phyloP scores from a whole-genome alignment of 1,139 yeast genomes.

The Sugiyamaella pinicola region DNA sequence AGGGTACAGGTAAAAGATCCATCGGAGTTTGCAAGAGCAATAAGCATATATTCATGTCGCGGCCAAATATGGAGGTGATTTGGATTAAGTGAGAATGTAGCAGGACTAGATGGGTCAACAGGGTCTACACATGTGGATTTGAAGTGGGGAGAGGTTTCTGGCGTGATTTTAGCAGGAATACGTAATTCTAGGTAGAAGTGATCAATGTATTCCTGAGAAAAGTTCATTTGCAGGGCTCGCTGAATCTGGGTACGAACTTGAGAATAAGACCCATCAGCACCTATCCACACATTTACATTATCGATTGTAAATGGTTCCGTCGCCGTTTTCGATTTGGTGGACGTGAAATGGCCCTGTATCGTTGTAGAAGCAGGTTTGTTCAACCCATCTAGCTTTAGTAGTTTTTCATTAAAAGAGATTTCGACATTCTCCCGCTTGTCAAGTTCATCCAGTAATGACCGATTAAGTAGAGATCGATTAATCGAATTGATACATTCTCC shows the following conservation, averaged over 20 bases:
- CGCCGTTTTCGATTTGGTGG: constrained; percentile 1
- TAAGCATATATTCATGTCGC: constrained; percentile 79
- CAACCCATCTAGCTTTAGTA: constrained; percentile 46
- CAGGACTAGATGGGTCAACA: neutral
- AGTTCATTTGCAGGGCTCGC: constrained; percentile 65
- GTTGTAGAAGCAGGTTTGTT: constrained; percentile 15
- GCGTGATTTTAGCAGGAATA: constrained; percentile 52
- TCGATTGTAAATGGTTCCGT: constrained; percentile 25
- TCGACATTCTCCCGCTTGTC: constrained; percentile 49
- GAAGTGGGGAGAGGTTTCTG: constrained; percentile 11
- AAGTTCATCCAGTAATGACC: constrained; percentile 63
- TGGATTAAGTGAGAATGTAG: constrained; percentile 58
- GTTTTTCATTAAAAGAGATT: constrained; percentile 60
- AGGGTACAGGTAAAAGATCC: constrained; percentile 90
- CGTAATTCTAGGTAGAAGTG: constrained; percentile 80
- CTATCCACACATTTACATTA: constrained; percentile 62
- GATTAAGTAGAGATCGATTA: constrained; percentile 71
- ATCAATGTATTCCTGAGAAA: constrained; percentile 75
- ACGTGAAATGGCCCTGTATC: constrained; percentile 10
- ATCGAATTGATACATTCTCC: constrained; percentile 88
- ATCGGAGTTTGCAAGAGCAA: constrained; percentile 82
- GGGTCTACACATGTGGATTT: constrained; percentile 9
- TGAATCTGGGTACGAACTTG: constrained; percentile 72
- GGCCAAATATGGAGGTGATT: constrained; percentile 96
- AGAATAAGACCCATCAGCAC: constrained; percentile 88